A percentile compares a stretch with the other conserved stretches of the same genome.
Evolutionary conservation across 345 rosid species (phyloP).

Genomic region (rapeseed (Brassica napus)): Da-Ae NC_063449.1:48101501-48102000

Average conservation of each 20-base stretch:
- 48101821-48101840: neutral
- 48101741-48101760: slow-evolving; percentile 12
- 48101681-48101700: slow-evolving; percentile 11
- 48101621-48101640: slow-evolving; percentile 54
- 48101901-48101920: too few species aligned
- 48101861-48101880: neutral
- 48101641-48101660: slow-evolving; percentile 39
- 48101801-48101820: slow-evolving; percentile 17
- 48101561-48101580: slow-evolving; percentile 59
- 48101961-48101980: slow-evolving; percentile 17
- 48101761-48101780: slow-evolving; percentile 58
- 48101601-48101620: slow-evolving; percentile 44
- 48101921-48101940: too few species aligned
- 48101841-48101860: neutral
- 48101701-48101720: slow-evolving; percentile 60
- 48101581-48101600: slow-evolving; percentile 52
- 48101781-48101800: slow-evolving; percentile 23
- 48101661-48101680: slow-evolving; percentile 39
- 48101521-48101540: slow-evolving; percentile 42
- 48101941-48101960: neutral
- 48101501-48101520: slow-evolving; percentile 56
- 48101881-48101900: neutral
- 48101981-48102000: neutral
- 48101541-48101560: slow-evolving; percentile 67
- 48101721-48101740: slow-evolving; percentile 55